Conservation (phyloP, 495 filamentous ascomycete genomes). For the Xylaria grammica region DNA sequence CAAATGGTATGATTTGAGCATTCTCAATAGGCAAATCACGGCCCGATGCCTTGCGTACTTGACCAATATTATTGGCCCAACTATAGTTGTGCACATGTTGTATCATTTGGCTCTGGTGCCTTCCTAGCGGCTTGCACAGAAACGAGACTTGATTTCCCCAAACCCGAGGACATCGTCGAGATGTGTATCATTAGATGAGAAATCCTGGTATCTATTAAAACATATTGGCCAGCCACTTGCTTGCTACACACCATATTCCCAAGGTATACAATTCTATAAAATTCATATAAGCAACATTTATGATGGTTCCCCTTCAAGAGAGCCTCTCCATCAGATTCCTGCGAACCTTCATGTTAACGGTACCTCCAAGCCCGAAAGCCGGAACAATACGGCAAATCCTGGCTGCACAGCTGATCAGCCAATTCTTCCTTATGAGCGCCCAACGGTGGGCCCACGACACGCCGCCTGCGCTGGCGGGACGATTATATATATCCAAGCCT, state of each 20-base stretch:
- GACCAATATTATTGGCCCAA: background rate
- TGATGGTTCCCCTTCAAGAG: conserved; percentile 13
- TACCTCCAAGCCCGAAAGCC: conserved; percentile 91
- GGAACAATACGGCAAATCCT: conserved; percentile 91
- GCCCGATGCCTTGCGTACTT: background rate
- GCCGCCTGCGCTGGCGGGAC: conserved; percentile 53
- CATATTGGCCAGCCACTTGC: background rate
- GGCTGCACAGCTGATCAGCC: conserved; percentile 75
- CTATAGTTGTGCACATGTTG: background rate
- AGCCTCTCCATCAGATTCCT: conserved; percentile 53
- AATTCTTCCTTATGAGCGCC: conserved; percentile 72
- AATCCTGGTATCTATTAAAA: conserved; percentile 6
- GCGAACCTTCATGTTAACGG: conserved; percentile 80
- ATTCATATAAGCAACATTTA: background rate
- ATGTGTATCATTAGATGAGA: background rate
- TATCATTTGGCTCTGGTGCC: background rate
- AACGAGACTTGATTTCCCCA: background rate
- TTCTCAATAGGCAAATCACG: conserved; percentile 13
- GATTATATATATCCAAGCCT: conserved; percentile 88
- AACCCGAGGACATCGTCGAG: background rate
- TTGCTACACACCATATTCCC: conserved; percentile 9
- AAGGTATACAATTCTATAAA: background rate
- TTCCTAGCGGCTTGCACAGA: background rate
- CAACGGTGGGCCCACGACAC: conserved; percentile 61
- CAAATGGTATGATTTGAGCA: conserved; percentile 46